Evolutionary conservation across 176 grass and related monocot species (phyloP).

Genomic region (Guadua angustifolia): DNA sequence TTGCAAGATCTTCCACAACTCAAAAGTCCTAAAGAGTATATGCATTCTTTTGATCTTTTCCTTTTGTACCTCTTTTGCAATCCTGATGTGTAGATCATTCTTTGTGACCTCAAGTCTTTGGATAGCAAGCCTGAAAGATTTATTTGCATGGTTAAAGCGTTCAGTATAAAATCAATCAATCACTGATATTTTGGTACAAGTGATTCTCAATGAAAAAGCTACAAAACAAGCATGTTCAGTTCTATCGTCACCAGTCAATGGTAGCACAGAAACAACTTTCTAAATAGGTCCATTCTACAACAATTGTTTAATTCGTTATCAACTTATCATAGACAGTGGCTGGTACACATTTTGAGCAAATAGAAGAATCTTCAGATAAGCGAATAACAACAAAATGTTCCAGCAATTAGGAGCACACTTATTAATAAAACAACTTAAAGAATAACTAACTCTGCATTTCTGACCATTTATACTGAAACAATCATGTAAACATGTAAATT

Average conservation of each 20-base stretch:
- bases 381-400: neutral
- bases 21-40: conserved; percentile 27
- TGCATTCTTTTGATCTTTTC: conserved; percentile 18
- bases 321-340: neutral
- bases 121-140: conserved; percentile 86
- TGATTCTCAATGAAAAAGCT: conserved; percentile 6
- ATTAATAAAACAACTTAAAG: conserved; percentile 16
- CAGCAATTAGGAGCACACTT: neutral
- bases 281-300: neutral
- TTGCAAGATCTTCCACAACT: conserved; percentile 34
- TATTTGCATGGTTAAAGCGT: conserved; percentile 11
- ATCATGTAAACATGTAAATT: conserved; percentile 23
- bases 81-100: conserved; percentile 92
- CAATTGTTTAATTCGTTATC: neutral
- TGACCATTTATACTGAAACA: neutral
- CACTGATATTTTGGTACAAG: neutral
- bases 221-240: conserved; percentile 14
- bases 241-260: neutral
- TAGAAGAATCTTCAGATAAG: neutral
- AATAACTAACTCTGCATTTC: conserved; percentile 30
- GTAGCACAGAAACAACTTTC: conserved; percentile 5
- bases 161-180: conserved; percentile 38
- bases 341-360: neutral
- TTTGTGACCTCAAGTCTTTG: conserved; percentile 94
- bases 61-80: conserved; percentile 84